Evolutionary conservation across 768 basidiomycete species (phyloP).

Genomic region (Boletus edulis): DNA sequence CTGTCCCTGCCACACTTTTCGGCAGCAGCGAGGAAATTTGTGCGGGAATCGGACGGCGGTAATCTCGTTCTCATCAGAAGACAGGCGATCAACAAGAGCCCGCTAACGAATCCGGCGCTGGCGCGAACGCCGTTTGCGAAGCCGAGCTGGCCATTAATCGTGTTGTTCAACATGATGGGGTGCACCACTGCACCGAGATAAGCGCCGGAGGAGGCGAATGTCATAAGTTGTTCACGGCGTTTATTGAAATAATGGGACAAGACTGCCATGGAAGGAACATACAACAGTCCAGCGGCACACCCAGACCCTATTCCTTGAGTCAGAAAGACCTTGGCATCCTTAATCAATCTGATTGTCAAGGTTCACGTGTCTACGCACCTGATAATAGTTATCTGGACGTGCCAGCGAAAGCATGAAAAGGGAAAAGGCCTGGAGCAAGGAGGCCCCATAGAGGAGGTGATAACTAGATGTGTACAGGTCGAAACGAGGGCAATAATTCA

Average conservation of each 20-base stretch:
- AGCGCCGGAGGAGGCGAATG: slow-evolving; percentile 54
- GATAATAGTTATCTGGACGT: slow-evolving; percentile 41
- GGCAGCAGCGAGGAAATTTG: slow-evolving; percentile 19
- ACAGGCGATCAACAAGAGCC: slow-evolving; percentile 38
- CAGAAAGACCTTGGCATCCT: slow-evolving; percentile 43
- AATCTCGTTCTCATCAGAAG: slow-evolving; percentile 41
- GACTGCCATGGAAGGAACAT: slow-evolving; percentile 47
- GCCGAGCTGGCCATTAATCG: slow-evolving; percentile 41
- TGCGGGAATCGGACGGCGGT: slow-evolving; percentile 29
- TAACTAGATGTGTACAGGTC: slow-evolving; percentile 13
- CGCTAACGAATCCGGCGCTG: slow-evolving; percentile 40
- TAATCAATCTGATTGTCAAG: background rate
- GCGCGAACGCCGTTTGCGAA: slow-evolving; percentile 43
- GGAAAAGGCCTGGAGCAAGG: slow-evolving; percentile 30
- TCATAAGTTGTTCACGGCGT: slow-evolving; percentile 49
- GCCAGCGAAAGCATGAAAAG: slow-evolving; percentile 48
- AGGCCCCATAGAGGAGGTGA: slow-evolving; percentile 28
- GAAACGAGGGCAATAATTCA: background rate
- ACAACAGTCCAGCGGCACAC: slow-evolving; percentile 46
- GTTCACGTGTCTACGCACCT: slow-evolving; percentile 26
- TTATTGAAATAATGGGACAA: slow-evolving; percentile 53
- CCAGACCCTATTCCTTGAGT: slow-evolving; percentile 51
- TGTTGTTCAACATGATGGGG: slow-evolving; percentile 61
- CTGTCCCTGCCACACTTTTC: slow-evolving; percentile 24
- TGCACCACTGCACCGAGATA: slow-evolving; percentile 59